A percentile compares a stretch with the other conserved stretches of the same genome.
Conservation (phyloP, 2,329 filamentous ascomycete species). For the Curvularia spicifera region DNA sequence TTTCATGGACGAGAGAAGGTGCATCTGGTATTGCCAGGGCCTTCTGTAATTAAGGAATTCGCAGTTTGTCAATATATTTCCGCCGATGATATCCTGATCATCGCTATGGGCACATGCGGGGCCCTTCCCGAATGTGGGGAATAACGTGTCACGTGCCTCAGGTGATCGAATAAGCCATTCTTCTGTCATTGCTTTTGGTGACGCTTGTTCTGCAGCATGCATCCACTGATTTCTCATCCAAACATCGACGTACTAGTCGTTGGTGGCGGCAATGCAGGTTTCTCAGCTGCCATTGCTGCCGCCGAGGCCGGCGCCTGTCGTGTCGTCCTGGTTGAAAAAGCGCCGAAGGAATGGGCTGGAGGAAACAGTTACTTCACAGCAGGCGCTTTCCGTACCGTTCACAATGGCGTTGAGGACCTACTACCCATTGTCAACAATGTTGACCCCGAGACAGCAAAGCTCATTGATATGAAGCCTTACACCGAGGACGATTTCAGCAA, state of each 20-base stretch:
- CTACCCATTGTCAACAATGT: conserved; percentile 69
- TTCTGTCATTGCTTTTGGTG: neutral
- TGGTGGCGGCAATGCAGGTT: conserved; percentile 70
- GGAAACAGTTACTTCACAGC: conserved; percentile 72
- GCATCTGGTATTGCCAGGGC: neutral
- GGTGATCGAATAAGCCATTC: neutral
- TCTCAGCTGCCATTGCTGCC: conserved; percentile 65
- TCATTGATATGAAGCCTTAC: conserved; percentile 66
- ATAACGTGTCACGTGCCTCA: neutral
- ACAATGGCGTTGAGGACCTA: conserved; percentile 63
- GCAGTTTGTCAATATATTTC: neutral
- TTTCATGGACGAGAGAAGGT: neutral
- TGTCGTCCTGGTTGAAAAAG: conserved; percentile 67
- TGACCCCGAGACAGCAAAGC: conserved; percentile 49
- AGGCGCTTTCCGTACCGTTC: conserved; percentile 65
- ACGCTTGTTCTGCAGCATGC: neutral
- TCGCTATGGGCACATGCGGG: neutral
- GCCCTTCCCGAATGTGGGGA: neutral
- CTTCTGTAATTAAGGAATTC: too few species aligned
- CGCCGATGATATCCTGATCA: neutral
- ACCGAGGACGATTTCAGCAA: conserved; percentile 59
- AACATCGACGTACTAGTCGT: conserved; percentile 58
- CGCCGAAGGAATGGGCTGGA: conserved; percentile 64
- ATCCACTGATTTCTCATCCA: conserved; percentile 1
- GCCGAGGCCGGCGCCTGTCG: conserved; percentile 53